Evolutionary conservation across 1,139 yeast genomes (phyloP).

Genomic region (Hanseniaspora sp.): DNA sequence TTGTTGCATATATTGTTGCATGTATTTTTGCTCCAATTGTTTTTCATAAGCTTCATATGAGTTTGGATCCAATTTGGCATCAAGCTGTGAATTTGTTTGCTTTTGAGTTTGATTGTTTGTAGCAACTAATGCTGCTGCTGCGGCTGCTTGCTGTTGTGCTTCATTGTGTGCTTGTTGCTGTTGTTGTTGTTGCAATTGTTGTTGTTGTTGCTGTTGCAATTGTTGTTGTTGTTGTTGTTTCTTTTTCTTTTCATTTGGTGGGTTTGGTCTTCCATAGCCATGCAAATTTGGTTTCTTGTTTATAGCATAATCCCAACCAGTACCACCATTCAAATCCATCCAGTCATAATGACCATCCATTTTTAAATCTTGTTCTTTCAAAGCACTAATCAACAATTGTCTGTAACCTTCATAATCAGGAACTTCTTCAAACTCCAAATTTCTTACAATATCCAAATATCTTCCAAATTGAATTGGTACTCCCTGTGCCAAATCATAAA

Average conservation of each 20-base stretch:
- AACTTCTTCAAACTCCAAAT: slow-evolving; percentile 61
- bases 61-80: slow-evolving; percentile 26
- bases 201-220: slow-evolving; percentile 22
- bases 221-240: slow-evolving; percentile 23
- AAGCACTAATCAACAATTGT: slow-evolving; percentile 47
- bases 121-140: slow-evolving; percentile 19
- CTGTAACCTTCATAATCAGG: slow-evolving; percentile 70
- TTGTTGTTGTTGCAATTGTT: slow-evolving; percentile 20
- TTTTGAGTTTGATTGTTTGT: slow-evolving; percentile 10
- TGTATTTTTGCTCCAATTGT: slow-evolving; percentile 28
- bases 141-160: slow-evolving; percentile 21
- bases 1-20: slow-evolving; percentile 23
- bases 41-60: slow-evolving; percentile 32
- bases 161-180: slow-evolving; percentile 24
- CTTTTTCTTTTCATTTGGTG: slow-evolving; percentile 38
- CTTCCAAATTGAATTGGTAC: slow-evolving; percentile 70
- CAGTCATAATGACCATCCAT: slow-evolving; percentile 70
- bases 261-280: slow-evolving; percentile 67
- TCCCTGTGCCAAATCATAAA: slow-evolving; percentile 56
- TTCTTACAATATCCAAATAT: slow-evolving; percentile 59
- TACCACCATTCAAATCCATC: slow-evolving; percentile 73
- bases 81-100: slow-evolving; percentile 2
- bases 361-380: slow-evolving; percentile 45
- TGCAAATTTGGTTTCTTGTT: slow-evolving; percentile 72
- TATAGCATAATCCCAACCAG: slow-evolving; percentile 71